Evolutionary conservation across 371 early-diverging fungal species (phyloP), one percentile per base, ranked within the genome.

Genomic region (Cokeromyces recurvatus): DNA sequence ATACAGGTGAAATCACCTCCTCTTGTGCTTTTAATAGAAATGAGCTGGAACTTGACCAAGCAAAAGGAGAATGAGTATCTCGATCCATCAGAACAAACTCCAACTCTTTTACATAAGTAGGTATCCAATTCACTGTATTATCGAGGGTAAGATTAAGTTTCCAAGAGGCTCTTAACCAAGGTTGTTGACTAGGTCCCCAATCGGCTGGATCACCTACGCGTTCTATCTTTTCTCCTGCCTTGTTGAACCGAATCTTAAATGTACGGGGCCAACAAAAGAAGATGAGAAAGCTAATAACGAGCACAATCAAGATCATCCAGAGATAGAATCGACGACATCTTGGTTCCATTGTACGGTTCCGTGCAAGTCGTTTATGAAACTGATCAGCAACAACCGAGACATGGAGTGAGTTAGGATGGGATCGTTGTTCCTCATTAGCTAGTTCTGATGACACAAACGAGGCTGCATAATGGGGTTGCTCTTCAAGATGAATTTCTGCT

Each of bases 221-320:
- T 6, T 55, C 60, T 38, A 36, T 47, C 17, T 55, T 59, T 8
- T 46, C 55, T 4, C 47, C 46, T 21, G 38, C 32, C 10, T 42
- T n/a, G 2, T 16, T 32, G 2, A 59, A 14, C 2, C 12, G 41
- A n/a, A 46, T n/a, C 3, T 16, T 34, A 3, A 59, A 16, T 4
- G 10, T 36, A 2, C 60, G 51, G 22, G 60, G 60, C 60, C 60
- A 59, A 21, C 55, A 55, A 7, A 59, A 51, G 16, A 43, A 59
- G 2, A 38, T 38, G 2, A 55, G 22, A 12, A 59, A 6, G 5
- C 22, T 37, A 32, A 48, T 9, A 0, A 47, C 21, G 3, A 20
- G 16, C 2, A 5, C 35, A n/a, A 43, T 20, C 32, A 21, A 38
- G 19, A 19, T 34, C 36, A 16, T 38, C 31, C 3, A 31, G n/a